These are phyloP conservation scores for Diaporthe vexans DNA, from an alignment of 2,329 filamentous ascomycete species.

Conservation along the genomic window DNA sequence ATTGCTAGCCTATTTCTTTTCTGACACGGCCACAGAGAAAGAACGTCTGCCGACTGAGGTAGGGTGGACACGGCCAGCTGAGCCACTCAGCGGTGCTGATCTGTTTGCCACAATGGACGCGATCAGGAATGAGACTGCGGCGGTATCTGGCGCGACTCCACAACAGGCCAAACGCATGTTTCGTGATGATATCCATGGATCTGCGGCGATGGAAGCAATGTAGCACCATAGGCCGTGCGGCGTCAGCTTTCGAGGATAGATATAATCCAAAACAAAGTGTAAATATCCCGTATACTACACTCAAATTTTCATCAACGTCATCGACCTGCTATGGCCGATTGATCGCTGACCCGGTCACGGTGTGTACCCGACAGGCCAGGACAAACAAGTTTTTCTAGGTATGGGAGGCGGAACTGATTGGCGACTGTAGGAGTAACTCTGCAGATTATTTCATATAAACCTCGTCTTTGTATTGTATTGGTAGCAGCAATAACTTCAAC, in stretches of 20 bases:
- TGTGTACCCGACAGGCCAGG: not conserved
- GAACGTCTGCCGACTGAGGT: conserved; percentile 44
- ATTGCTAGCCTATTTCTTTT: not conserved
- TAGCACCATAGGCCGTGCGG: not conserved
- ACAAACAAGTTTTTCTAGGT: not conserved
- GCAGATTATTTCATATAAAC: no score
- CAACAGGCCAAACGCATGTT: conserved; percentile 28
- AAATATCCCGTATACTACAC: not conserved
- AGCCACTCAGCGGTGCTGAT: not conserved
- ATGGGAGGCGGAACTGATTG: not conserved
- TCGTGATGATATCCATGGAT: conserved; percentile 18
- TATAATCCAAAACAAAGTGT: not conserved
- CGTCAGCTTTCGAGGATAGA: not conserved
- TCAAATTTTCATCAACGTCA: not conserved
- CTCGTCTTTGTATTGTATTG: not conserved
- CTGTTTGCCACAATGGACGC: not conserved
- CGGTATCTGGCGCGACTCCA: not conserved
- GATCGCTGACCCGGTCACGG: no score
- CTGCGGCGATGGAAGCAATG: not conserved
- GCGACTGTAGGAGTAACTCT: no score
- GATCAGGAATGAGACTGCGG: conserved; percentile 25
- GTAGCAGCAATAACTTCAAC: no score
- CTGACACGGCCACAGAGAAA: conserved; percentile 40
- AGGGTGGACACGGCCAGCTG: conserved; percentile 42
- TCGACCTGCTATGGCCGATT: not conserved